These are phyloP conservation scores for Podaxis sp. DNA, from an alignment of 768 basidiomycete genomes.

Conservation along the genomic window DNA sequence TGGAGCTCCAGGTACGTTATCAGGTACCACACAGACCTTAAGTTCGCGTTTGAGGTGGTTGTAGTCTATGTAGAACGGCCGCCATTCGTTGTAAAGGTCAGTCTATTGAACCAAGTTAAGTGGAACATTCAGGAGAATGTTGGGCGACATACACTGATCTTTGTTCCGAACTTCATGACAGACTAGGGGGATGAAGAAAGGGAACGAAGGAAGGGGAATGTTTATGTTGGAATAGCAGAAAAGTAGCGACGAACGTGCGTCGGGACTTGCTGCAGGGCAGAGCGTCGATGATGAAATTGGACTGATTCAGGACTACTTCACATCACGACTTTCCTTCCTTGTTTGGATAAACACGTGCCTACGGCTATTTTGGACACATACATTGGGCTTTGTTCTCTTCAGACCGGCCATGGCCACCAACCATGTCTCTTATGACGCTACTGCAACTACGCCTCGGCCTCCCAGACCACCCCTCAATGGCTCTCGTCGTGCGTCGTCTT, in stretches of 20 bases:
- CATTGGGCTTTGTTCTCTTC: background rate
- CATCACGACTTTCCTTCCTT: background rate
- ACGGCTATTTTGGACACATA: slow-evolving; percentile 10
- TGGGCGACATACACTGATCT: slow-evolving; percentile 53
- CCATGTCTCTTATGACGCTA: slow-evolving; percentile 32
- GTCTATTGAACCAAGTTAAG: slow-evolving; percentile 41
- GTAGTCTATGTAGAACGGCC: slow-evolving; percentile 88
- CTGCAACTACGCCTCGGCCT: slow-evolving; percentile 26
- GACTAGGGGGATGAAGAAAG: background rate
- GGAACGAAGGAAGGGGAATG: background rate
- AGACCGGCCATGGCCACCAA: slow-evolving; percentile 15
- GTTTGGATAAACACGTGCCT: slow-evolving; percentile 4
- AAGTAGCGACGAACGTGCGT: slow-evolving; percentile 31
- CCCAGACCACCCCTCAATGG: slow-evolving; percentile 29
- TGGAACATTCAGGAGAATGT: background rate
- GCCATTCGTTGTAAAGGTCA: slow-evolving; percentile 89
- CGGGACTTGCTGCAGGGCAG: background rate
- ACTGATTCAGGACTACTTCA: background rate
- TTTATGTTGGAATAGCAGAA: background rate
- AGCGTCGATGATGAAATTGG: slow-evolving; percentile 5
- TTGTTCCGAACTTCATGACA: slow-evolving; percentile 79
- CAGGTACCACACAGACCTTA: slow-evolving; percentile 50
- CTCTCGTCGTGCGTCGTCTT: slow-evolving; percentile 24
- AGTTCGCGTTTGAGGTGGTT: slow-evolving; percentile 86
- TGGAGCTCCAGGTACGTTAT: slow-evolving; percentile 12